These are phyloP conservation scores for Coemansia sp. DNA, from an alignment of 192 early-diverging fungal species.

Conservation along the genomic window DNA sequence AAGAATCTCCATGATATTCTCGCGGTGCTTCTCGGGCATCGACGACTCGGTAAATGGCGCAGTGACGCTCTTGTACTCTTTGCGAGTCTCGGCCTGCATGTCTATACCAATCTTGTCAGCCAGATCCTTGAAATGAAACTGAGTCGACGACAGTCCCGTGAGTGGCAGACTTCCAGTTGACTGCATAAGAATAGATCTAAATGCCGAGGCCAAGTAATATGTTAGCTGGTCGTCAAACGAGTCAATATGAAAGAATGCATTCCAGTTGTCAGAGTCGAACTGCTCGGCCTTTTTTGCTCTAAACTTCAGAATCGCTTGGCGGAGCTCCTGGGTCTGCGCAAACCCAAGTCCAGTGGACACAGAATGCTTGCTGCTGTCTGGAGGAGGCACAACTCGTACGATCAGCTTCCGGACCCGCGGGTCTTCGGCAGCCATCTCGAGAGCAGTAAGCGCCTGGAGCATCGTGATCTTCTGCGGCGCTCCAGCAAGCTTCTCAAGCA, in stretches of 20 bases:
- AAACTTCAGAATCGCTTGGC: constrained; percentile 52
- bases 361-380: neutral
- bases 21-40: constrained; percentile 52
- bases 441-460: constrained; percentile 38
- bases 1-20: constrained; percentile 56
- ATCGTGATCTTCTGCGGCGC: constrained; percentile 13
- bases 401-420: constrained; percentile 35
- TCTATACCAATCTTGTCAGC: constrained; percentile 56
- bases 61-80: constrained; percentile 59
- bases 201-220: constrained; percentile 65
- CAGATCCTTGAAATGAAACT: constrained; percentile 57
- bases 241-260: constrained; percentile 59
- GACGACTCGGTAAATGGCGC: constrained; percentile 52
- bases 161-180: constrained; percentile 59
- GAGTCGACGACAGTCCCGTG: constrained; percentile 51
- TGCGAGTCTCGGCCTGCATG: constrained; percentile 52
- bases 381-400: neutral
- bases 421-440: constrained; percentile 53
- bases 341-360: constrained; percentile 38
- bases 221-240: constrained; percentile 62
- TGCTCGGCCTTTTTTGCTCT: constrained; percentile 50
- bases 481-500: neutral
- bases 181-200: constrained; percentile 59
- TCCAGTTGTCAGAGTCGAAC: constrained; percentile 45
- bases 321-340: constrained; percentile 63